A percentile compares a stretch with the other conserved stretches of the same genome.
Evolutionary conservation across 345 rosid genomes (phyloP).

Genomic region (Dimocarpus longan): DNA sequence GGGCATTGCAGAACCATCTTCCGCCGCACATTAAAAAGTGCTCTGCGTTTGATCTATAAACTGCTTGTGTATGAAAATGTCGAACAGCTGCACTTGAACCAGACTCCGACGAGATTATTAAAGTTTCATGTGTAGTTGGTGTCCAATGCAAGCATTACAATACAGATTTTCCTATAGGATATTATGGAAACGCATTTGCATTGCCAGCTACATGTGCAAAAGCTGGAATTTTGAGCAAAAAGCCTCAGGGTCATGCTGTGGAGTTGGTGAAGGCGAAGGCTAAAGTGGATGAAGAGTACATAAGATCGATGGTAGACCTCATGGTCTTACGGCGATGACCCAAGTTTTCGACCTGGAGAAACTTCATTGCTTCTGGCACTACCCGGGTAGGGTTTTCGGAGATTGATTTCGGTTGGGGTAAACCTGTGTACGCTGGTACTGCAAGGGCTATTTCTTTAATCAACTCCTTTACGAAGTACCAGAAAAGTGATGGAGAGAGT

Average conservation of each 20-base stretch:
- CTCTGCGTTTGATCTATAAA: slow-evolving; percentile 24
- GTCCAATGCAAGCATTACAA: slow-evolving; percentile 10
- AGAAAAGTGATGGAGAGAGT: slow-evolving; percentile 18
- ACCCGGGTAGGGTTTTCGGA: slow-evolving; percentile 10
- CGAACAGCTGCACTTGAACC: slow-evolving; percentile 26
- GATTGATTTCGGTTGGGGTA: slow-evolving; percentile 38
- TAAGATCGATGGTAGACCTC: slow-evolving; percentile 20
- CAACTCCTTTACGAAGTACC: slow-evolving; percentile 12
- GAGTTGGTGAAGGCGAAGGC: slow-evolving; percentile 35
- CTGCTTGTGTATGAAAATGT: slow-evolving; percentile 33
- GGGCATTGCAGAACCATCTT: not conserved
- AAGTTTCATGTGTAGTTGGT: slow-evolving; percentile 1
- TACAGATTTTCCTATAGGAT: slow-evolving; percentile 26
- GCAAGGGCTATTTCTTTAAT: slow-evolving; percentile 1
- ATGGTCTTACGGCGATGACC: slow-evolving; percentile 24
- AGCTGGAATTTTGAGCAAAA: slow-evolving; percentile 19
- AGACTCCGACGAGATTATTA: slow-evolving; percentile 20
- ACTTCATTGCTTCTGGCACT: slow-evolving; percentile 8
- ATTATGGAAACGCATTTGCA: slow-evolving; percentile 48
- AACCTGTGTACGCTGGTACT: slow-evolving; percentile 23
- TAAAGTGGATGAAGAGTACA: slow-evolving; percentile 22
- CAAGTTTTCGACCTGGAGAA: not conserved
- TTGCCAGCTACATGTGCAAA: slow-evolving; percentile 34
- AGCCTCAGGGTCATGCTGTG: slow-evolving; percentile 37
- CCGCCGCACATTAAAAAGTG: slow-evolving; percentile 13